Percentiles rank a stretch among this genome's conserved stretches.
These are phyloP conservation scores for Sporothrix pseudoabietina DNA, from an alignment of 2,329 filamentous ascomycete species.

Conservation along the genomic window DNA sequence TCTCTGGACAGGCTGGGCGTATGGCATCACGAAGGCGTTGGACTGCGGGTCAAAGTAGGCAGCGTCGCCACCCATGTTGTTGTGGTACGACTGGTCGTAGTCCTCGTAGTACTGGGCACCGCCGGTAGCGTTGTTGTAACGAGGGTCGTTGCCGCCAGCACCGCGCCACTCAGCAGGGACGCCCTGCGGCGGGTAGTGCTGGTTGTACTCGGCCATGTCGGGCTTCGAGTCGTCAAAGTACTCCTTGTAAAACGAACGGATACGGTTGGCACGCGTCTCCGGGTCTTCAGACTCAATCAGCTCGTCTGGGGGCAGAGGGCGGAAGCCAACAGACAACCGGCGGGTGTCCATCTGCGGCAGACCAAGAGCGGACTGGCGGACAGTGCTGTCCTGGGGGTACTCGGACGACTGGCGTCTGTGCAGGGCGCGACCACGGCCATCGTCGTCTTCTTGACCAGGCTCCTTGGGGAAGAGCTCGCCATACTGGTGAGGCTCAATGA, in stretches of 20 bases:
- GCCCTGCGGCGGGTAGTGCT: conserved; percentile 35
- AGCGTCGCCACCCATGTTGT: conserved; percentile 56
- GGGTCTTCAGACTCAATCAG: conserved; percentile 80
- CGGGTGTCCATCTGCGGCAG: conserved; percentile 59
- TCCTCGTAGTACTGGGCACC: conserved; percentile 68
- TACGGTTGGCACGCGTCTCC: conserved; percentile 91
- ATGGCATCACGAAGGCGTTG: conserved; percentile 76
- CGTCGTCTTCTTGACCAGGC: conserved; percentile 38
- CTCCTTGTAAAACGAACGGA: conserved; percentile 98
- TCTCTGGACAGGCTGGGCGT: conserved; percentile 79
- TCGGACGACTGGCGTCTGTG: conserved; percentile 39
- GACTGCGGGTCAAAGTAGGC: conserved; percentile 67
- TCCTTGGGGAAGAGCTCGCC: conserved; percentile 34
- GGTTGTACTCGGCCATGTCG: conserved; percentile 38
- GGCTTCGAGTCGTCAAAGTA: conserved; percentile 87
- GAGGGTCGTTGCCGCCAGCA: conserved; percentile 23
- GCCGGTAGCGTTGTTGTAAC: conserved; percentile 30
- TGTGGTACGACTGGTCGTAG: conserved; percentile 68
- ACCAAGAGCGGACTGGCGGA: conserved; percentile 46
- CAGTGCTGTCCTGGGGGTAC: conserved; percentile 34
- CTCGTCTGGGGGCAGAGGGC: conserved; percentile 85
- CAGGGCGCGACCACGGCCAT: conserved; percentile 31
- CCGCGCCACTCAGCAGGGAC: conserved; percentile 27
- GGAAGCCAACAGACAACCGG: conserved; percentile 70
- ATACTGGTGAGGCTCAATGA: conserved; percentile 39